Base-by-base conservation (phyloP, 768 basidiomycete genomes). In the Lentinula boryana region DNA sequence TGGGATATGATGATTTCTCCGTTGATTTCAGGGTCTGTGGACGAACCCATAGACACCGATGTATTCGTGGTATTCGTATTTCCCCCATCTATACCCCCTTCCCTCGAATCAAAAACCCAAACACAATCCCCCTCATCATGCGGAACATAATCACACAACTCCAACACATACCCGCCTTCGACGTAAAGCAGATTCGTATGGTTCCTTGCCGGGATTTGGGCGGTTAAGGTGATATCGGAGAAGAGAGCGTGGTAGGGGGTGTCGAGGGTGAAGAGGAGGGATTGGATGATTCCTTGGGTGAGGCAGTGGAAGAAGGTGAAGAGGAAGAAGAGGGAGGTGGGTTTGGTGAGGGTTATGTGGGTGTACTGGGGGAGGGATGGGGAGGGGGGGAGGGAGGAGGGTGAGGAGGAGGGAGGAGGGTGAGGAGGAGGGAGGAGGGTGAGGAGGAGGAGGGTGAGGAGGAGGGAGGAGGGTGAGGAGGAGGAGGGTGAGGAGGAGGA, bases 271-370 rank as follows among this genome's bases (percentile, higher is more conserved):
- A 74, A 80, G 12, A 84, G 73, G 16, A 81, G 68, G 1, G 81
- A 76, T 65, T 82, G 82, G 38, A 84, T 69, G 58, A 80, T 69
- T 60, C 80, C 83, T 61, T 84, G 83, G 9, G 77, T 69, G 53
- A 84, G 75, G 65, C 81, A 84, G 63, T 80, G 77, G 49, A 82
- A 16, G 59, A 84, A 72, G 41, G 75, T 77, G 63, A 84, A 76
- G 23, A 82, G 61, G 65, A 85, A 80, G 71, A 84, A 85, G 0
- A 76, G 68, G 35, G 74, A 68, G 3, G 74, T 72, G 41, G 69
- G 50, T 38, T 67, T 67, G 33, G 69, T 72, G 16, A 71, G 67
- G 1, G 71, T 73, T 15, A 75, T 66, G 10, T 70, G 66, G 4
- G 68, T 49, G 36, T 60, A 44, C 58, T 60, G 48, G 13, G 21